Base-by-base conservation (phyloP, 495 filamentous ascomycete species). In the Penicillium daleae region DNA sequence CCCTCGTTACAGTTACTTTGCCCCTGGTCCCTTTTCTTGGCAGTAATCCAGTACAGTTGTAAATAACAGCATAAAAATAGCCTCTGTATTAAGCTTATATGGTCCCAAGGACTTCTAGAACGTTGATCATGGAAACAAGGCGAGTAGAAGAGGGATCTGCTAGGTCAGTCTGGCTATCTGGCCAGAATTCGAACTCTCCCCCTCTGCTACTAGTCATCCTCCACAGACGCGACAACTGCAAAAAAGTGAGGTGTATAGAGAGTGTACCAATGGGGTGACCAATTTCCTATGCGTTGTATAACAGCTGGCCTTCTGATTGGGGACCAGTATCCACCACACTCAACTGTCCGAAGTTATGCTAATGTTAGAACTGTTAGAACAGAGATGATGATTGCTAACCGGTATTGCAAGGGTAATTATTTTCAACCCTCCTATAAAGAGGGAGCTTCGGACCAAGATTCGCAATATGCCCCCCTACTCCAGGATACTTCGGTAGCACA, bases 401-500 rank as follows among this genome's bases (percentile, higher is more conserved):
- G 37, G 54, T 59, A 59, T 59, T 48, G 19, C 39, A 59, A 63
- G 22, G 56, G 26, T 7, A 56, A 59, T 35, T 39, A 57, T 33
- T 19, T 46, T 50, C 31, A 27, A 46, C 12, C 27, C n/a, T 35
- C 27, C n/a, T 35, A 61, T 50, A 22, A 42, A 4, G 59, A 57
- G 12, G 39, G 63, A 17, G 13, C 24, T 4, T 21, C 10, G 9
- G 59, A 61, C 5, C 37, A 65, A 12, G 35, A 60, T 48, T 67
- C 32, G 33, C 58, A 64, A 67, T 62, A 67, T 49, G 55, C 61
- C 32, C 65, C 49, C 19, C n/a, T n/a, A 63, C 59, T 54, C 66
- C 52, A 57, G 62, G 59, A 58, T 63, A 63, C 26, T 56, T 31
- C 22, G 52, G 52, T 58, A 35, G 46, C 26, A 65, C 59, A 0